These are phyloP conservation scores for Solanum medicagineum DNA, from an alignment of 257 asterid genomes.

Conservation along the genomic window DNA sequence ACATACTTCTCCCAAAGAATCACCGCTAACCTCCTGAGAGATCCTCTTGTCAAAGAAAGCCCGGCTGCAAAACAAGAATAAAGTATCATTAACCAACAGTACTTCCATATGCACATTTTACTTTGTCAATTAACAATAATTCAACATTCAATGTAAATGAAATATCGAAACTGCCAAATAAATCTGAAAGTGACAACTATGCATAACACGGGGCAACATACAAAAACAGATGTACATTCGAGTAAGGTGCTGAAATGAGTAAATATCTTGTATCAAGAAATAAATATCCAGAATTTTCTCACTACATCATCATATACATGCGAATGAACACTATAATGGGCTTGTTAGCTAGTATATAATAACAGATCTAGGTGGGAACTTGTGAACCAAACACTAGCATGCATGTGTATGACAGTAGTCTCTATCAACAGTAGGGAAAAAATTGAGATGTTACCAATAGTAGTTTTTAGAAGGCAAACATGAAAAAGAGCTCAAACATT, in stretches of 20 bases:
- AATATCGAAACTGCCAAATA: neutral
- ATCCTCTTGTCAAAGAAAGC: constrained; percentile 1
- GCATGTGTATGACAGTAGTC: neutral
- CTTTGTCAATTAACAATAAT: neutral
- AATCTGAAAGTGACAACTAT: neutral
- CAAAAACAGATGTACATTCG: neutral
- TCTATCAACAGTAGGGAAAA: neutral
- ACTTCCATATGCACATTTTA: neutral
- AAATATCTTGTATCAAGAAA: neutral
- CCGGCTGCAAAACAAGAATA: neutral
- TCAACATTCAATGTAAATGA: neutral
- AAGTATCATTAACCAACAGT: neutral
- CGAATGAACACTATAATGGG: neutral
- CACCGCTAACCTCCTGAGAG: neutral
- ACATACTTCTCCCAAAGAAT: neutral
- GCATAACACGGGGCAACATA: neutral
- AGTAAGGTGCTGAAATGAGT: neutral
- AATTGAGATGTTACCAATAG: neutral
- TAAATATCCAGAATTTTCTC: neutral
- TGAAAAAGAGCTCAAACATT: neutral
- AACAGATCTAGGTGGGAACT: neutral
- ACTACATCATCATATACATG: neutral
- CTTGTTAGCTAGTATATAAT: neutral
- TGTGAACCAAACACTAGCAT: neutral
- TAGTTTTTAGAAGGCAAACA: neutral